These are phyloP conservation scores for Geotrichum phurueaensis DNA, from an alignment of 1,139 yeast genomes.

Conservation along the genomic window DNA sequence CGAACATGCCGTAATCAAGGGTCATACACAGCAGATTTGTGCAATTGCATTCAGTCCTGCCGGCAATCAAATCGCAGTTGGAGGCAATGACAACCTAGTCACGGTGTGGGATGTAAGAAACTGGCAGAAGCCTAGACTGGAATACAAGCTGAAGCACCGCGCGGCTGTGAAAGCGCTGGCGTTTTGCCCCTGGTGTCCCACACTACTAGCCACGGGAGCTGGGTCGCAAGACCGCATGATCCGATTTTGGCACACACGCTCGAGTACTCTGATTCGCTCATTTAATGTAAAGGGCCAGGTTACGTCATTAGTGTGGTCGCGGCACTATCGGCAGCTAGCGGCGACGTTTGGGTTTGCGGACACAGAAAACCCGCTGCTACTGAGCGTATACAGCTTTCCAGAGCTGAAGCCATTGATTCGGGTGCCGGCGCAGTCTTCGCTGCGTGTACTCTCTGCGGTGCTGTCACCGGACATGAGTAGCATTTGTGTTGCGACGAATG, in stretches of 20 bases:
- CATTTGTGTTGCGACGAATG: constrained; percentile 64
- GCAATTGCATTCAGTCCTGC: constrained; percentile 52
- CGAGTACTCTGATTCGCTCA: constrained; percentile 57
- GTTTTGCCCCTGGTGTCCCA: constrained; percentile 73
- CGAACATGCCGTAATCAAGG: constrained; percentile 27
- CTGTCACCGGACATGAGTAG: constrained; percentile 53
- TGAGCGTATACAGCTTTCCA: constrained; percentile 58
- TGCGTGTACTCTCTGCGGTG: constrained; percentile 55
- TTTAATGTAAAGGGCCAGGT: constrained; percentile 56
- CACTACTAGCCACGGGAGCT: constrained; percentile 74
- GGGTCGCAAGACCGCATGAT: constrained; percentile 66
- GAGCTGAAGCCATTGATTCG: constrained; percentile 43
- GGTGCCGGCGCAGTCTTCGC: constrained; percentile 45
- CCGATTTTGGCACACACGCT: constrained; percentile 62
- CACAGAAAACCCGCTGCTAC: constrained; percentile 39
- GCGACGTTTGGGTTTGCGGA: constrained; percentile 71
- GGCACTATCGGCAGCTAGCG: constrained; percentile 49
- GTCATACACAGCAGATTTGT: constrained; percentile 19
- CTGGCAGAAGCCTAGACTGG: constrained; percentile 40
- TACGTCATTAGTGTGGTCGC: constrained; percentile 66
- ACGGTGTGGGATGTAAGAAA: constrained; percentile 57
- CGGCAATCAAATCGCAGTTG: constrained; percentile 53
- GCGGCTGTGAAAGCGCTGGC: constrained; percentile 82
- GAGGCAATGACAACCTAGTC: constrained; percentile 69
- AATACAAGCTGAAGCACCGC: constrained; percentile 49